A percentile compares a stretch with the other conserved stretches of the same genome.
These are phyloP conservation scores for Neurospora sp. DNA, from an alignment of 495 filamentous ascomycete species.

Conservation along the genomic window DNA sequence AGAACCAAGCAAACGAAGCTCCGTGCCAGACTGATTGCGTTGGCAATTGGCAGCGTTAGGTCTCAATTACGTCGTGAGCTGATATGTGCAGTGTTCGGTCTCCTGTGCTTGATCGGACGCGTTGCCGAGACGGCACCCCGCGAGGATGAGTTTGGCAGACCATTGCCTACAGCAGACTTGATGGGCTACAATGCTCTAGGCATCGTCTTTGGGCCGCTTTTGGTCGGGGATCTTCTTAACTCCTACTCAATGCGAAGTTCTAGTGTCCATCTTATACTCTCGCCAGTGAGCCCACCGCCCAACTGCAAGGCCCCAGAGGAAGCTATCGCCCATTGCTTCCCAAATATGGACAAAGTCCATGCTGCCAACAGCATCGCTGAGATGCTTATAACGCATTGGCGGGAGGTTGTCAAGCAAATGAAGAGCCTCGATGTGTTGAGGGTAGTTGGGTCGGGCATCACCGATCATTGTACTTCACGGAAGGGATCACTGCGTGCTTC, in stretches of 20 bases:
- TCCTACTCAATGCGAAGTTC: constrained; percentile 31
- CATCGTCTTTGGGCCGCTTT: constrained; percentile 54
- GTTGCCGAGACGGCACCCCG: constrained; percentile 38
- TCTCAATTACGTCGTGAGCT: constrained; percentile 51
- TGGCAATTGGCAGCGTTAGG: constrained; percentile 45
- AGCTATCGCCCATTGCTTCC: constrained; percentile 1
- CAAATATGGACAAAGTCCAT: constrained; percentile 35
- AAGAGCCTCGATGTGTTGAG: constrained; percentile 26
- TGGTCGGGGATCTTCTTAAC: constrained; percentile 47
- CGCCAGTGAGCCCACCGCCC: constrained; percentile 22
- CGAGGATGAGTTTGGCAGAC: constrained; percentile 37
- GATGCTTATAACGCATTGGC: constrained; percentile 50
- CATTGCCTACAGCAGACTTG: constrained; percentile 36
- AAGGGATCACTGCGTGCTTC: constrained; percentile 12
- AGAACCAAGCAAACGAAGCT: constrained; percentile 42
- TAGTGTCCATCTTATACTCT: constrained; percentile 25
- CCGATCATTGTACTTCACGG: neutral
- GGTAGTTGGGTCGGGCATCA: neutral
- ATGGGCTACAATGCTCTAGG: constrained; percentile 56
- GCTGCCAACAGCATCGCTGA: constrained; percentile 45
- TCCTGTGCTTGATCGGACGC: constrained; percentile 45
- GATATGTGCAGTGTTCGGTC: constrained; percentile 56
- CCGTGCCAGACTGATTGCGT: constrained; percentile 52
- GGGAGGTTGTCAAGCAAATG: constrained; percentile 47
- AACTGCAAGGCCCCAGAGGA: constrained; percentile 10